A percentile compares a stretch with the other conserved stretches of the same genome.
These are phyloP conservation scores for Pyrenula aspistea DNA, from an alignment of 495 filamentous ascomycete genomes.

Conservation along the genomic window DNA sequence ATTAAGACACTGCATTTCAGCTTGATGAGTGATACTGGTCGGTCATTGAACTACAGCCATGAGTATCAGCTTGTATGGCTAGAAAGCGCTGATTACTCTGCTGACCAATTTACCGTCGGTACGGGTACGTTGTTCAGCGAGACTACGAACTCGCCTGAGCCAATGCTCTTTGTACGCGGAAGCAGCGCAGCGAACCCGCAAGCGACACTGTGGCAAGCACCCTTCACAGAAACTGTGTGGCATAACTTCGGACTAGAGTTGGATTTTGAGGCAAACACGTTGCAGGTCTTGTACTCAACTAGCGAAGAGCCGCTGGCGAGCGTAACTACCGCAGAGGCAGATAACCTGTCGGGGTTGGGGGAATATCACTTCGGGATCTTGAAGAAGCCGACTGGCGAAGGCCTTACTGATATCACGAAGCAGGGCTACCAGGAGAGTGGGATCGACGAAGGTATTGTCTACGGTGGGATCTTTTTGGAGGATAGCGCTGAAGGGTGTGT, in stretches of 20 bases:
- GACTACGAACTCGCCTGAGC: conserved; percentile 10
- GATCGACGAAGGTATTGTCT: conserved; percentile 40
- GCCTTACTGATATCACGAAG: conserved; percentile 33
- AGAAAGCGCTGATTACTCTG: conserved; percentile 38
- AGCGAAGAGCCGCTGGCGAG: neutral
- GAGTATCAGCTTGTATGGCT: conserved; percentile 47
- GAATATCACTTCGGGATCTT: neutral
- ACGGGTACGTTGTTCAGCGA: conserved; percentile 29
- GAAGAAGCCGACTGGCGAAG: neutral
- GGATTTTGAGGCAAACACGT: neutral
- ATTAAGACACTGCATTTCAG: conserved; percentile 43
- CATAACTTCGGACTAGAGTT: neutral
- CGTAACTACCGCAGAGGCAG: neutral
- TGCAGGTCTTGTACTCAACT: neutral
- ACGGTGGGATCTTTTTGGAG: conserved; percentile 44
- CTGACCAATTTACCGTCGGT: conserved; percentile 45
- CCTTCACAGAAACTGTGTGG: neutral
- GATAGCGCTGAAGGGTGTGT: conserved; percentile 27
- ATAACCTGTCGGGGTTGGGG: neutral
- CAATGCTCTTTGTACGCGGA: neutral
- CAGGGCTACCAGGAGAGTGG: conserved; percentile 36
- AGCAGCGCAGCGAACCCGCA: neutral
- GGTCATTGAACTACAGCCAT: conserved; percentile 39
- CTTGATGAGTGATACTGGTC: conserved; percentile 30
- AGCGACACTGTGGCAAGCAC: neutral